phyloP scores from a whole-genome alignment of 164 flowering plant species.

The Brasenia schreberi region DNA sequence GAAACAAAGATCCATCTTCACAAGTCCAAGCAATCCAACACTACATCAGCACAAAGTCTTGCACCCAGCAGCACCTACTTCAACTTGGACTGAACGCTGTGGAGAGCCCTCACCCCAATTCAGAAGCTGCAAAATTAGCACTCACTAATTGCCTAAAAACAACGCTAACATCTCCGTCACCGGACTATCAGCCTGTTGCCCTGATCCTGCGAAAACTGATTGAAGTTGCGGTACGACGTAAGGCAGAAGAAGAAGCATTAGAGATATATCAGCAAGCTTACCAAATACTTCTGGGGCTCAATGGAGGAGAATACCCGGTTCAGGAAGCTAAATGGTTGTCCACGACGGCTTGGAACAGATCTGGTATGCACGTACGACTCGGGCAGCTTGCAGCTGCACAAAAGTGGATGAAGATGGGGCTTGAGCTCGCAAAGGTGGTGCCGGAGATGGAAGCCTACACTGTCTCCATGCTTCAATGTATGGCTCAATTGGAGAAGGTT shows the following conservation, averaged over 20 bases:
- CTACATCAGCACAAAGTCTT: conserved; percentile 17
- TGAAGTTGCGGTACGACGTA: conserved; percentile 7
- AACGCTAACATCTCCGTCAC: conserved; percentile 15
- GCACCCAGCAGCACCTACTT: conserved; percentile 18
- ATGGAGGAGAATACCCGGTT: conserved; percentile 65
- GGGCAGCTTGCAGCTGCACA: conserved; percentile 43
- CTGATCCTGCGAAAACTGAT: conserved; percentile 18
- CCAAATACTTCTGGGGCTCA: conserved; percentile 70
- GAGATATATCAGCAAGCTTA: conserved; percentile 62
- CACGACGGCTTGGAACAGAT: conserved; percentile 86
- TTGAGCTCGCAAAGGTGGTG: conserved; percentile 55
- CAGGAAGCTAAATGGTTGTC: conserved; percentile 91
- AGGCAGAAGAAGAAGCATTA: conserved; percentile 43
- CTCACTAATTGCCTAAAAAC: conserved; percentile 16
- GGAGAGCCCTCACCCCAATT: conserved; percentile 13
- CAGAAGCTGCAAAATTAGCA: conserved; percentile 15
- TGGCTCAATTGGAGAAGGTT: conserved; percentile 27
- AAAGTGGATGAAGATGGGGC: conserved; percentile 74
- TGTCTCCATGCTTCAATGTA: conserved; percentile 63
- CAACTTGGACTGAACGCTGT: conserved; percentile 17
- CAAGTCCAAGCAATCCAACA: conserved; percentile 35
- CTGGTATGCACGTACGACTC: conserved; percentile 50
- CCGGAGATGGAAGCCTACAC: conserved; percentile 43
- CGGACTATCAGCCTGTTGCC: conserved; percentile 17
- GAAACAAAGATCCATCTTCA: conserved; percentile 29